Evolutionary conservation across 768 basidiomycete genomes (phyloP).

Genomic region (Termitomyces sp.): DNA sequence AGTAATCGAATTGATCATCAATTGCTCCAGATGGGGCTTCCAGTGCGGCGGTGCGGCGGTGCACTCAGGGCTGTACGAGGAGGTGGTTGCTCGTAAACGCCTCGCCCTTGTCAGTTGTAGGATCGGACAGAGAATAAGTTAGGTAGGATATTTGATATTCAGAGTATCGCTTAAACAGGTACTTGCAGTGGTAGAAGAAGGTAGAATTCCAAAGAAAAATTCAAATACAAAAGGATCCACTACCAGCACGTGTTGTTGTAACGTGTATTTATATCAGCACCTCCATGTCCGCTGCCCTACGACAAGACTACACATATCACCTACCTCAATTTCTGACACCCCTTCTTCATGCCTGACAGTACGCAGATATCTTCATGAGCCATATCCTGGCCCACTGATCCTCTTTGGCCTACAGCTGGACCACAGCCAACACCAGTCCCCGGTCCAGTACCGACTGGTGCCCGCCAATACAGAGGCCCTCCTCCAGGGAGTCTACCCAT

Average conservation of each 20-base stretch:
- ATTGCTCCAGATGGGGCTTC: background rate
- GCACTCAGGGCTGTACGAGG: background rate
- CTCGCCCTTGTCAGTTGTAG: background rate
- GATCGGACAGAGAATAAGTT: background rate
- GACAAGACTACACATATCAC: background rate
- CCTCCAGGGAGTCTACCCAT: constrained; percentile 39
- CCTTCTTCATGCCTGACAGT: constrained; percentile 8
- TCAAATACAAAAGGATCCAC: background rate
- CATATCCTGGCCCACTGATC: background rate
- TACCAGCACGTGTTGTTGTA: background rate
- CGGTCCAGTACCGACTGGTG: background rate
- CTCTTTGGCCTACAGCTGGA: background rate
- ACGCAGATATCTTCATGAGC: background rate
- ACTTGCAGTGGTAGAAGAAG: background rate
- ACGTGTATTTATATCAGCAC: background rate
- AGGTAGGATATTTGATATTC: background rate
- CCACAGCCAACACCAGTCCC: constrained; percentile 5
- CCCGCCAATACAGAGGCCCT: constrained; percentile 13
- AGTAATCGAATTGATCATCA: background rate
- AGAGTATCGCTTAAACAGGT: background rate
- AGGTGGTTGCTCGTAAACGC: background rate
- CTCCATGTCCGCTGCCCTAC: background rate
- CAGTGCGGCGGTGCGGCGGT: too few relatives aligned
- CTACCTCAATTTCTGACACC: background rate
- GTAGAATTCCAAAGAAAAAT: background rate